Evolutionary conservation across 1,284 basidiomycete species (phyloP), one percentile per base, ranked within the genome.

Genomic region (Caloboletus firmus): DNA sequence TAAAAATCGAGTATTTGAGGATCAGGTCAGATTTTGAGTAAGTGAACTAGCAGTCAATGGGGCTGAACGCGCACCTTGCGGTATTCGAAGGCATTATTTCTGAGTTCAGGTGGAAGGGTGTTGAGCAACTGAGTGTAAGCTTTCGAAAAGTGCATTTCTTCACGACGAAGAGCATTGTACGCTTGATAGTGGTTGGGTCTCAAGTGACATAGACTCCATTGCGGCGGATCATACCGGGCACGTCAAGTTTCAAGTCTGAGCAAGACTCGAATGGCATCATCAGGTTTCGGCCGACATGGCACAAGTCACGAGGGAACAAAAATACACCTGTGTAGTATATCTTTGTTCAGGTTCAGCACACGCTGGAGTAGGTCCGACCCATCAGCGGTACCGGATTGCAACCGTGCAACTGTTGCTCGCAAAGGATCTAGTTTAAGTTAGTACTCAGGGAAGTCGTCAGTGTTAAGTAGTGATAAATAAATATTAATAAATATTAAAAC

Each of bases 1-100:
- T 94, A 65, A 15, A n/a, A 24, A 20, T 40, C 8, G 20, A 6
- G 7, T 3, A 18, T 24, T 22, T 39, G 30, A 20, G 43, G n/a
- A 1, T 32, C 43, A n/a, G n/a, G 20, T 22, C 18, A 5, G 41
- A 28, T 12, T 7, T 20, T 5, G 15, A 30, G 18, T 22, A n/a
- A 35, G 8, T 8, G 20, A 17, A 18, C 5, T 13, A 15, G 15
- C 10, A 8, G 6, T 12, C 44, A 10, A 44, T 13, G 2, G n/a
- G n/a, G n/a, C n/a, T n/a, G 26, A 8, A 15, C 18, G 52, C 74
- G 45, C 52, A 91, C 91, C 76, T 89, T 84, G 42, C 91, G 80
- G 69, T 98, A 98, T 65, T 95, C 88, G 54, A 98, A 89, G 0
- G 91, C 89, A 70, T 85, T 85, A 26, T 86, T 77, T 24, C 86